Percentiles rank a stretch among this genome's conserved stretches.
phyloP scores from a whole-genome alignment of 345 rosid species.

The Camelina neglecta region DNA sequence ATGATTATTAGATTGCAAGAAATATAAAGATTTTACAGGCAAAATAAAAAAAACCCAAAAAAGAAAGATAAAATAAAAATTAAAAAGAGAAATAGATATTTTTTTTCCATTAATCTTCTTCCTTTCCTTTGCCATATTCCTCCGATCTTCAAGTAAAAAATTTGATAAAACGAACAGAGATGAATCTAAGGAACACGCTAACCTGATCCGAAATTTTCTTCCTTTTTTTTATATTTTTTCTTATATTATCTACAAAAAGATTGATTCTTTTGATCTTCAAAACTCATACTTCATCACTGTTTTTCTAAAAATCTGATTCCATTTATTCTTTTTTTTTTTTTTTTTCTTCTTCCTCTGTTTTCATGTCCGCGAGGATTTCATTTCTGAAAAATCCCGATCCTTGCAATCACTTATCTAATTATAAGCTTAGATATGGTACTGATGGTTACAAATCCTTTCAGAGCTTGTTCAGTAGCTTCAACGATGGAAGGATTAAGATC shows the following conservation, averaged over 20 bases:
- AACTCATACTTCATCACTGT: background rate
- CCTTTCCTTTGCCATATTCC: conserved; percentile 21
- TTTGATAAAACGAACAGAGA: conserved; percentile 31
- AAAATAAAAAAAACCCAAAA: conserved; percentile 2
- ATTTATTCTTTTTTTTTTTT: background rate
- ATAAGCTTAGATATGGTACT: conserved; percentile 69
- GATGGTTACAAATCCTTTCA: conserved; percentile 61
- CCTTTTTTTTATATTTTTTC: background rate
- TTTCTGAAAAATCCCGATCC: conserved; percentile 56
- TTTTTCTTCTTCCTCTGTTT: conserved; percentile 17
- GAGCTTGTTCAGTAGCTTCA: conserved; percentile 51
- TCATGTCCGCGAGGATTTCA: conserved; percentile 60
- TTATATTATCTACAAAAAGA: background rate
- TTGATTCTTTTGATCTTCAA: conserved; percentile 30
- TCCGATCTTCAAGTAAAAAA: conserved; percentile 35
- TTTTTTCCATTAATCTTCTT: conserved; percentile 2
- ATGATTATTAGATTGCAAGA: conserved; percentile 37
- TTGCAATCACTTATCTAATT: conserved; percentile 78
- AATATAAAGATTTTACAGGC: conserved; percentile 25
- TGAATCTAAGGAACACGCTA: conserved; percentile 29
- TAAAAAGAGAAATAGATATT: conserved; percentile 26
- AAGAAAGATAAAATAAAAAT: background rate
- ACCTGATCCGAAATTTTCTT: conserved; percentile 32
- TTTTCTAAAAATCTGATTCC: background rate
- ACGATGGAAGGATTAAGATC: conserved; percentile 60